Evolutionary conservation across 2,329 filamentous ascomycete genomes (phyloP), one percentile per base, ranked within the genome.

Genomic region (Akanthomyces muscarius): DNA sequence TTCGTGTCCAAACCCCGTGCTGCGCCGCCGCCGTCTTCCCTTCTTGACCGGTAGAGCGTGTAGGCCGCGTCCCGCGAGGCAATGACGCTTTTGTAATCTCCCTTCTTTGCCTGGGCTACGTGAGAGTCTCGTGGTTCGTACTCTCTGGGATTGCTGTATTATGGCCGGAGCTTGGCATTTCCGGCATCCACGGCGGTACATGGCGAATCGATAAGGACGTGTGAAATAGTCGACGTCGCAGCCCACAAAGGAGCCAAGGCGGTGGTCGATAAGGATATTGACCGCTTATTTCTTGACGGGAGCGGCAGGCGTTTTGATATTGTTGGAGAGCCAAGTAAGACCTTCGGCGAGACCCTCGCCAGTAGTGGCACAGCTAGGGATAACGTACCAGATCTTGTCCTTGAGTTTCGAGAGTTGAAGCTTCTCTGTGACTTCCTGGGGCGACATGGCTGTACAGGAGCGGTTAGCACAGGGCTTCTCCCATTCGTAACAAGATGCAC

Each of bases 311-410:
- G 83, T 79, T 80, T 93, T 93, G 78, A 93, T 88, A 73, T 92
- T 93, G 78, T 91, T 91, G 68, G 89, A 92, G 68, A 94, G 82
- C 90, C 90, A 93, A 61, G 87, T 89, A 73, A 95, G 79, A 68
- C 91, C 91, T 77, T 94, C 90, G 68, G 92, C 84, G 64, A 95
- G 82, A 71, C 91, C 90, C 73, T 92, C 90, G 64, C 90, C 90
- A 21, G 89, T 89, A 36, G 89, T 93, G 61, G 91, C 91, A 73
- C 90, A 91, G 77, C 89, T 92, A 58, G 91, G 90, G 71, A 91
- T 89, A 65, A 94, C 90, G 74, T 89, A 92, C 90, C 89, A 94
- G 73, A 91, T 84, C 81, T 90, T 91, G 74, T 93, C 89, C 78
- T 90, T 92, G 69, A 94, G 81, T 73, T 90, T 89, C 69, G 82